Evolutionary conservation across 768 basidiomycete species (phyloP).

Genomic region (Postia placenta): DNA sequence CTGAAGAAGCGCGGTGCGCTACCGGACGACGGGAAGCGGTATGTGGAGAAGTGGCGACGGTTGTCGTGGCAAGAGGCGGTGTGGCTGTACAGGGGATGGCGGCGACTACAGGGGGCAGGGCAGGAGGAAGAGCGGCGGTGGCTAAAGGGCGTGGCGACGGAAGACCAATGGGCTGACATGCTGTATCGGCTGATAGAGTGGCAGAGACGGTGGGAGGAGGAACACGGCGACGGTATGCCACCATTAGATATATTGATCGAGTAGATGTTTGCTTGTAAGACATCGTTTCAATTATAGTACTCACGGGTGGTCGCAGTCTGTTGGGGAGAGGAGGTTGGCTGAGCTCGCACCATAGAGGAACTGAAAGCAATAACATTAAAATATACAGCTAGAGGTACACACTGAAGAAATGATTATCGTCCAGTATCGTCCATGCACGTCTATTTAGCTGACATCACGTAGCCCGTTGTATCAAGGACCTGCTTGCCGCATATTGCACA

Average conservation of each 20-base stretch:
- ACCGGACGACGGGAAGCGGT: constrained; percentile 36
- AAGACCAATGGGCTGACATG: constrained; percentile 44
- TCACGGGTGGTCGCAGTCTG: too few relatives aligned
- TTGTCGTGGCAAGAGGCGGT: constrained; percentile 26
- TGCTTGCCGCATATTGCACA: constrained; percentile 87
- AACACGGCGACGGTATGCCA: constrained; percentile 12
- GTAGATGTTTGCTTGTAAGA: too few relatives aligned
- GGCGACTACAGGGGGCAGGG: constrained; percentile 36
- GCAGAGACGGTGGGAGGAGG: constrained; percentile 47
- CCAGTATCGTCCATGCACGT: too few relatives aligned
- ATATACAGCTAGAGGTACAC: background rate
- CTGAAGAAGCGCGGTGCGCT: constrained; percentile 26
- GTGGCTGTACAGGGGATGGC: constrained; percentile 38
- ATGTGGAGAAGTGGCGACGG: constrained; percentile 47
- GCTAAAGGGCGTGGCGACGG: constrained; percentile 44
- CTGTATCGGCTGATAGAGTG: constrained; percentile 42
- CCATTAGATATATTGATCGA: too few relatives aligned
- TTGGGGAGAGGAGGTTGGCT: too few relatives aligned
- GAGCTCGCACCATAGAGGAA: too few relatives aligned
- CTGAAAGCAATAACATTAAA: background rate
- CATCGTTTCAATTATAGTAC: too few relatives aligned
- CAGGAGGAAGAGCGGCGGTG: constrained; percentile 29
- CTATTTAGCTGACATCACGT: constrained; percentile 81
- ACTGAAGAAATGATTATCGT: too few relatives aligned
- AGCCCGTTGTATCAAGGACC: constrained; percentile 78